A percentile compares a stretch with the other conserved stretches of the same genome.
Conservation (phyloP, 495 filamentous ascomycete genomes). For the Daldinia caldariorum region DNA sequence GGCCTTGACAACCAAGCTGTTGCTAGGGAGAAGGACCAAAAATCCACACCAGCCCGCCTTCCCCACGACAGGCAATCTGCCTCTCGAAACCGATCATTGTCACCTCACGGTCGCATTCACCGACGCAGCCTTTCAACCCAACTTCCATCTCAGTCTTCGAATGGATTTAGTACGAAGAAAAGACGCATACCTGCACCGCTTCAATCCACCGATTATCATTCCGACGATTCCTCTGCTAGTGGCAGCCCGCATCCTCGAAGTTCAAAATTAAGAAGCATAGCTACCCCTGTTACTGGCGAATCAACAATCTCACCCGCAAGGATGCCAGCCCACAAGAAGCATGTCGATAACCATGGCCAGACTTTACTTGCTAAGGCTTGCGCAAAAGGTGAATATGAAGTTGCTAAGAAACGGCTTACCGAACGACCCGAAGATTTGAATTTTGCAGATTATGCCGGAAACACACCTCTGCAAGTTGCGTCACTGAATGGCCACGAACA, state of each 20-base stretch:
- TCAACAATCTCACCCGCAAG: slow-evolving; percentile 71
- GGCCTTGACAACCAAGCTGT: slow-evolving; percentile 51
- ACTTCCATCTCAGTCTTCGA: slow-evolving; percentile 58
- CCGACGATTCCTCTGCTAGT: slow-evolving; percentile 77
- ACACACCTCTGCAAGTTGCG: slow-evolving; percentile 92
- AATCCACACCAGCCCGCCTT: slow-evolving; percentile 42
- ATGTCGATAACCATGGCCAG: slow-evolving; percentile 84
- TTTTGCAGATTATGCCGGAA: slow-evolving; percentile 89
- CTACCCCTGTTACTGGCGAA: slow-evolving; percentile 65
- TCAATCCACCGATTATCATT: slow-evolving; percentile 70
- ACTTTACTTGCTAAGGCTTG: slow-evolving; percentile 86
- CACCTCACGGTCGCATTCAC: slow-evolving; percentile 66
- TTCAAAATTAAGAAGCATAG: slow-evolving; percentile 70
- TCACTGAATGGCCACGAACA: slow-evolving; percentile 82
- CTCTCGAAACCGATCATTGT: slow-evolving; percentile 68
- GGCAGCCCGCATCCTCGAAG: slow-evolving; percentile 75
- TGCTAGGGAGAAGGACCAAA: slow-evolving; percentile 46
- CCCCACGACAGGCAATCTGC: slow-evolving; percentile 52
- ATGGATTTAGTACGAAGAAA: slow-evolving; percentile 65
- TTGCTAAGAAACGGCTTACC: slow-evolving; percentile 70
- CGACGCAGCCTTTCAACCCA: slow-evolving; percentile 74
- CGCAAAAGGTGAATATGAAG: slow-evolving; percentile 77
- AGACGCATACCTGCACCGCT: slow-evolving; percentile 66
- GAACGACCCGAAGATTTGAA: slow-evolving; percentile 88
- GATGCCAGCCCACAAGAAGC: slow-evolving; percentile 76